phyloP scores from a whole-genome alignment of 257 asterid species.

The Fraxinus quadrangulata region DNA sequence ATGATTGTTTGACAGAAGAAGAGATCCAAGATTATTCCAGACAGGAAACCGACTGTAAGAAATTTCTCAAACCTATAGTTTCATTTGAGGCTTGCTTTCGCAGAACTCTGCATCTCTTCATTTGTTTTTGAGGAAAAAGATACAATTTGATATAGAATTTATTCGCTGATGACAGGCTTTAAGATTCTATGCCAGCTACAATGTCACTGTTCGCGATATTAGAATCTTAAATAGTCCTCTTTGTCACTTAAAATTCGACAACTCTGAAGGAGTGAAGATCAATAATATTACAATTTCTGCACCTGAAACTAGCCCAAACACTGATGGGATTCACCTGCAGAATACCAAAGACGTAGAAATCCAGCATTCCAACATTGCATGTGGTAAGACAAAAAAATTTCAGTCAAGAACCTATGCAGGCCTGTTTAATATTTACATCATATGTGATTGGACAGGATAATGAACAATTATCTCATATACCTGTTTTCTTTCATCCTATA shows the following conservation, averaged over 20 bases:
- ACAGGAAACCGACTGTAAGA: slow-evolving; percentile 77
- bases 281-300: slow-evolving; percentile 69
- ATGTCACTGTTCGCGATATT: slow-evolving; percentile 56
- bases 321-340: slow-evolving; percentile 88
- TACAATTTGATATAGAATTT: background rate
- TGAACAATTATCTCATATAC: too few relatives aligned
- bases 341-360: slow-evolving; percentile 77
- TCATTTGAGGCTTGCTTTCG: background rate
- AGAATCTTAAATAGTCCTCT: slow-evolving; percentile 63
- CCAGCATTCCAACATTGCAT: slow-evolving; percentile 59
- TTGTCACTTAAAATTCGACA: slow-evolving; percentile 81
- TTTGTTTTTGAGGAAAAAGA: background rate
- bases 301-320: slow-evolving; percentile 73
- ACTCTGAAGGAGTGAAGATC: slow-evolving; percentile 55
- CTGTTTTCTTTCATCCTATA: background rate
- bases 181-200: slow-evolving; percentile 66
- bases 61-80: background rate
- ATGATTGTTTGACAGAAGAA: slow-evolving; percentile 42
- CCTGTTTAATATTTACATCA: background rate
- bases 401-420: background rate
- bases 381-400: slow-evolving; percentile 37
- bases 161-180: slow-evolving; percentile 50
- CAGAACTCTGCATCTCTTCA: background rate
- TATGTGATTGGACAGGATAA: background rate
- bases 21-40: slow-evolving; percentile 36